Base-by-base conservation (phyloP, 2,329 filamentous ascomycete genomes). In the Hymenoscyphus salicellus region DNA sequence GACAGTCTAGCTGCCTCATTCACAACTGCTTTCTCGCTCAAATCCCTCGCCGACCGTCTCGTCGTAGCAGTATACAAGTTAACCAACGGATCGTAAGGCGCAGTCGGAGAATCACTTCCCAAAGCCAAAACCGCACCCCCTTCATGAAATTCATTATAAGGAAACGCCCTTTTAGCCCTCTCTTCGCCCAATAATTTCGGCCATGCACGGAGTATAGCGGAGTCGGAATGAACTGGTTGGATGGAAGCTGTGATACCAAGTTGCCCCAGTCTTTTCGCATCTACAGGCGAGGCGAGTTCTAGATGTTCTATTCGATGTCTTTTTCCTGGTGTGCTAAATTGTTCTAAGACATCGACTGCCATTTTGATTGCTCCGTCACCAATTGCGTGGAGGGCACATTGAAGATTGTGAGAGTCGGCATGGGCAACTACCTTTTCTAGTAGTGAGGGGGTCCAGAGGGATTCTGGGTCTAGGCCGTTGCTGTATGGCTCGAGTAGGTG, bases 221-320 rank as follows among this genome's bases (percentile, higher is more conserved):
- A 87, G 64, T 86, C 84, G 0, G 83, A 79, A 67, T 87, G 84
- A 0, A 86, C 84, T 0, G 84, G 82, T 69, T 86, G 84, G 17
- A 86, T 79, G 0, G 82, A 85, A 0, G 84, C 84, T 0, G 83
- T 86, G 75, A 89, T 87, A 58, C 86, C 85, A 3, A 87, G 76
- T 28, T 77, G 71, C 5, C 85, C 86, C 0, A 89, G 79, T 0
- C 86, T 78, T 1, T 72, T 77, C 0, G 84, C 86, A 69, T 89
- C 87, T 63, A 79, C 77, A 0, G 79, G 78, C 0, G 80, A 80
- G 0, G 86, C 79, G 33, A 89, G 79, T 72, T 89, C 87, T 3
- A 89, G 77, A 71, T 89, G 87, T 75, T 89, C 87, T 68, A 89
- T 86, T 17, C 87, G 81, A 60, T 87, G 87, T 2, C 87, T 80